phyloP scores from a whole-genome alignment of 495 filamentous ascomycete genomes.

The Platismatia glauca region DNA sequence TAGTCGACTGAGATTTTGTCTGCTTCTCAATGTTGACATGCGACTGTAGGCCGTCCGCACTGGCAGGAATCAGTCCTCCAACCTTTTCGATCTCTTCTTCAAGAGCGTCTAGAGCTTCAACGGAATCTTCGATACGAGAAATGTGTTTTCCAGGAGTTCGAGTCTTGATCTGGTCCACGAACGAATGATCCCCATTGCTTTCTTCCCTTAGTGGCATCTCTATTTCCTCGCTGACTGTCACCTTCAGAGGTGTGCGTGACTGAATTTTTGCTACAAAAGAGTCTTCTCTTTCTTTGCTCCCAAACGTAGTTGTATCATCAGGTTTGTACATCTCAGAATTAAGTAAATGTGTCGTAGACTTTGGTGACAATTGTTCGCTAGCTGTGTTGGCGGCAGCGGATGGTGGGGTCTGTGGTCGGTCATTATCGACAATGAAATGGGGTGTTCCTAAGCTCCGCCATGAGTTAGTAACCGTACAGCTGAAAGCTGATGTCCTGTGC shows the following conservation, averaged over 20 bases:
- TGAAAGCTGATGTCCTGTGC: background rate
- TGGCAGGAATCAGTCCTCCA: slow-evolving; percentile 27
- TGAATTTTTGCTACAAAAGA: slow-evolving; percentile 31
- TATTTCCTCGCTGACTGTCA: slow-evolving; percentile 3
- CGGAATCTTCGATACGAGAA: slow-evolving; percentile 57
- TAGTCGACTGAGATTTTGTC: slow-evolving; percentile 3
- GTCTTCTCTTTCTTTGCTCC: slow-evolving; percentile 19
- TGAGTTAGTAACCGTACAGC: background rate
- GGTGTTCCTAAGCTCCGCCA: background rate
- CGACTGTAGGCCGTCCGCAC: slow-evolving; percentile 7
- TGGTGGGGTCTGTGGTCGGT: slow-evolving; percentile 9
- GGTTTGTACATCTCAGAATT: slow-evolving; percentile 4
- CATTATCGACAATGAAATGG: slow-evolving; percentile 10
- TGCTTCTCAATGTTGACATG: slow-evolving; percentile 8
- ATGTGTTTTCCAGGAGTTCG: slow-evolving; percentile 36
- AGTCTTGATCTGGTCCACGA: slow-evolving; percentile 32
- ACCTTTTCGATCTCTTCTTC: slow-evolving; percentile 58
- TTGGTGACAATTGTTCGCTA: slow-evolving; percentile 7
- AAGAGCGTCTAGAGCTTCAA: slow-evolving; percentile 58
- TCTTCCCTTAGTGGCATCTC: background rate
- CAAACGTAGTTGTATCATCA: background rate
- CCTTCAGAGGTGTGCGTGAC: slow-evolving; percentile 31
- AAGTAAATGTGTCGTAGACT: background rate
- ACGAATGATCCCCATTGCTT: slow-evolving; percentile 27
- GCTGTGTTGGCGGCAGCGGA: slow-evolving; percentile 9